phyloP scores from a whole-genome alignment of 1,139 yeast genomes.

The Kodamaea arcana region DNA sequence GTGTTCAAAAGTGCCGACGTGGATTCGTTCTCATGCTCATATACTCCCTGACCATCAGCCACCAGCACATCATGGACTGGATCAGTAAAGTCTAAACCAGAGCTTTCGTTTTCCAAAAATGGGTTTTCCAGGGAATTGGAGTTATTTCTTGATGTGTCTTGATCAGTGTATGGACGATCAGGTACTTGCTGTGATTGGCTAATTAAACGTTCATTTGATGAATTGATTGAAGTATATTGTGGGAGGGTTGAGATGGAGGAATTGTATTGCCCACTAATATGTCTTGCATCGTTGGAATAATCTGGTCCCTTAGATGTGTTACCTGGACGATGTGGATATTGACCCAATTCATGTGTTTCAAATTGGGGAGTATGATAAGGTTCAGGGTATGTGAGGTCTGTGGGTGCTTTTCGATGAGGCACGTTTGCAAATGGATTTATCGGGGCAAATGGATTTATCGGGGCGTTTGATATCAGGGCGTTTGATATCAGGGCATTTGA shows the following conservation, averaged over 20 bases:
- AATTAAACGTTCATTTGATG: neutral
- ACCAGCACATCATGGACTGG: no score
- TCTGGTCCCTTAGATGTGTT: neutral
- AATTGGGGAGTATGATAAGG: constrained; percentile 1
- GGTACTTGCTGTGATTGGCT: no score
- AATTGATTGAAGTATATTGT: neutral
- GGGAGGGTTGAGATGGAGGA: neutral
- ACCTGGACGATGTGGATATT: neutral
- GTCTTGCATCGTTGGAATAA: neutral
- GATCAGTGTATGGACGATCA: no score
- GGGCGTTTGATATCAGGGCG: no score
- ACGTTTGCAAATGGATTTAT: neutral
- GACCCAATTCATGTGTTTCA: constrained; percentile 1
- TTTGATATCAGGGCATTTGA: no score
- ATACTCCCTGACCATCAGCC: no score
- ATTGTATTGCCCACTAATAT: neutral
- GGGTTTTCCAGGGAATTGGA: neutral
- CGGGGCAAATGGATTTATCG: neutral
- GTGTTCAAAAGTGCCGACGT: constrained; percentile 2
- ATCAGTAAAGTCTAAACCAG: no score
- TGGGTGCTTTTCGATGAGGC: neutral
- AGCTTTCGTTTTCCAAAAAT: neutral
- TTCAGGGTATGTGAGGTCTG: no score
- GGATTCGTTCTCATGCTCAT: constrained; percentile 1
- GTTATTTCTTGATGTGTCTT: neutral